Conservation (phyloP, 768 basidiomycete species). For the Podaxis sp. region DNA sequence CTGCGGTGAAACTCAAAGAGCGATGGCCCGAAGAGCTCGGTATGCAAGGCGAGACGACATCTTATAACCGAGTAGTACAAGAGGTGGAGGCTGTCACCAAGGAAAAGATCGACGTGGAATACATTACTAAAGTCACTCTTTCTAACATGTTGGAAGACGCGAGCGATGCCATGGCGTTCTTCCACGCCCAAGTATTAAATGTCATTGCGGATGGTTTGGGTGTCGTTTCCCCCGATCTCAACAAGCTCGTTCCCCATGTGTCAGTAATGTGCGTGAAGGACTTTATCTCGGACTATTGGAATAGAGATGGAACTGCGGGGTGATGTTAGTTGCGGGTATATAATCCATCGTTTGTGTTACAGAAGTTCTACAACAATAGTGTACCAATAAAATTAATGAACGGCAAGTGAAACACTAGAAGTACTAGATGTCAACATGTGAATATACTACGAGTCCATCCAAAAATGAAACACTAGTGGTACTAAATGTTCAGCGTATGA, state of each 20-base stretch:
- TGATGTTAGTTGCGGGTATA: no score
- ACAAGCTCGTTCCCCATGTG: not conserved
- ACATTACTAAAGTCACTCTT: not conserved
- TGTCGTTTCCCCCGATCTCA: not conserved
- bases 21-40: conserved; percentile 10
- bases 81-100: conserved; percentile 1
- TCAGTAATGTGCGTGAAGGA: not conserved
- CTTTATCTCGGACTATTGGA: not conserved
- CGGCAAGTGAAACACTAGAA: no score
- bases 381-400: no score
- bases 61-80: conserved; percentile 2
- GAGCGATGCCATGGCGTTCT: not conserved
- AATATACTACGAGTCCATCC: not conserved
- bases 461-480: not conserved
- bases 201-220: not conserved
- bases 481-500: no score
- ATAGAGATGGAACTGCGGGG: not conserved
- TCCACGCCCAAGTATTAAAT: not conserved
- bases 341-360: no score
- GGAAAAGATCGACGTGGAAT: not conserved
- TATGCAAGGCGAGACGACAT: conserved; percentile 8
- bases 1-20: not conserved
- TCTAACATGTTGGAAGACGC: not conserved
- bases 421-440: no score
- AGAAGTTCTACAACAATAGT: no score